Conservation (phyloP, 768 basidiomycete species). For the Suillus luteus region DNA sequence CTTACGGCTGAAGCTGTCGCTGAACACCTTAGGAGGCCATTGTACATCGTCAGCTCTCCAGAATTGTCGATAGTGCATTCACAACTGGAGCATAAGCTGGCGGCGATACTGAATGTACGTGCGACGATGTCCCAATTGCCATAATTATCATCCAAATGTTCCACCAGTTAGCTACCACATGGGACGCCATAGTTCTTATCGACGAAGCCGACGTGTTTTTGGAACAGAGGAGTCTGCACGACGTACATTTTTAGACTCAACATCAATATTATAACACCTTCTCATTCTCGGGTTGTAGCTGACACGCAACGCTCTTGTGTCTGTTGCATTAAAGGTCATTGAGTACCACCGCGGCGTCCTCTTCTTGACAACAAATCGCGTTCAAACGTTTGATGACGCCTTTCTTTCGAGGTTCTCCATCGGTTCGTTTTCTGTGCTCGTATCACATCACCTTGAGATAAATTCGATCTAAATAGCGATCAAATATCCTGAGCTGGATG, state of each 20-base stretch:
- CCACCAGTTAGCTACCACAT: conserved; percentile 55
- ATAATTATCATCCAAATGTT: conserved; percentile 34
- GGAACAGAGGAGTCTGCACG: conserved; percentile 34
- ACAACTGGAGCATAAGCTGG: conserved; percentile 43
- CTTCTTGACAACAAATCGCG: conserved; percentile 51
- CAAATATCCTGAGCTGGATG: conserved; percentile 30
- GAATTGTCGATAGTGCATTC: conserved; percentile 52
- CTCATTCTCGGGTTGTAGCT: conserved; percentile 25
- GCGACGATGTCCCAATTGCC: neutral
- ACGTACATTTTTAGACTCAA: conserved; percentile 22
- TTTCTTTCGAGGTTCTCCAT: conserved; percentile 71
- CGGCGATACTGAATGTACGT: conserved; percentile 22
- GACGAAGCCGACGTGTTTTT: conserved; percentile 42
- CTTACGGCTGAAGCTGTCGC: conserved; percentile 62
- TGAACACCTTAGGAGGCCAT: conserved; percentile 52
- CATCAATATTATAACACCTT: neutral
- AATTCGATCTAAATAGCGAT: conserved; percentile 17
- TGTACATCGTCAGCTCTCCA: conserved; percentile 56
- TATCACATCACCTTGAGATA: neutral
- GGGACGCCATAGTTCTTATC: conserved; percentile 60
- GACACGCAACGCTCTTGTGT: conserved; percentile 71
- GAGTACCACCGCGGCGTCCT: conserved; percentile 63
- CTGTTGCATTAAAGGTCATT: conserved; percentile 62
- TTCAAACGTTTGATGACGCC: conserved; percentile 55
- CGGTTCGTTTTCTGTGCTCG: conserved; percentile 24